Conservation (phyloP, 441 rosid species). For the Capsella rubella region DNA sequence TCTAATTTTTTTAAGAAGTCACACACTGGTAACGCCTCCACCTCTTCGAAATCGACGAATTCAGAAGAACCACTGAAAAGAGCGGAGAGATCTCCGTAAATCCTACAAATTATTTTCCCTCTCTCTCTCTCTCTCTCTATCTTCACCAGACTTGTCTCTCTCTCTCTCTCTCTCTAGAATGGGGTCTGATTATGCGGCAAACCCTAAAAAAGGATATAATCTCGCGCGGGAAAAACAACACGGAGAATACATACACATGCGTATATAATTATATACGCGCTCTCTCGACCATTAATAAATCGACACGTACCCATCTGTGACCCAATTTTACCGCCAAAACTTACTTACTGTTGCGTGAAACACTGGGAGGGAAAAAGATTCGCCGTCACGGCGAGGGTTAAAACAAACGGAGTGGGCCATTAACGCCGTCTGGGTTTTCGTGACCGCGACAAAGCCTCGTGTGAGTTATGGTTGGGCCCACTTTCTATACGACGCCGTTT, state of each 20-base stretch:
- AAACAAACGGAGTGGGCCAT: conserved; percentile 33
- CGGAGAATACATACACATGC: conserved; percentile 44
- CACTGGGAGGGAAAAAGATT: conserved; percentile 48
- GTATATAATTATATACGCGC: conserved; percentile 36
- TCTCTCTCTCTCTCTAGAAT: conserved; percentile 36
- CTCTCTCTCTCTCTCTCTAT: conserved; percentile 33
- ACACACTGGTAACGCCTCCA: conserved; percentile 20
- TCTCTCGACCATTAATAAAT: conserved; percentile 24
- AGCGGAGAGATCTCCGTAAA: conserved; percentile 30
- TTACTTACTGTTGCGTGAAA: conserved; percentile 53
- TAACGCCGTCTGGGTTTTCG: conserved; percentile 35
- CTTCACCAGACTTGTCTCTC: conserved; percentile 34
- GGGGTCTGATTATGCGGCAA: conserved; percentile 43
- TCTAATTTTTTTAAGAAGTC: conserved; percentile 30
- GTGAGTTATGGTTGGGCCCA: conserved; percentile 27
- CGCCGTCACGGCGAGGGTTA: conserved; percentile 50
- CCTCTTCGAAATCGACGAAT: conserved; percentile 21
- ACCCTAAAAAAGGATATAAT: conserved; percentile 49
- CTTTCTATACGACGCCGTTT: background rate
- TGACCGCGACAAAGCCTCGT: conserved; percentile 38
- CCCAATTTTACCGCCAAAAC: conserved; percentile 71
- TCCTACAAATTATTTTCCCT: conserved; percentile 42
- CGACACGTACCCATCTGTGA: conserved; percentile 47
- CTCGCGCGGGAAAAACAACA: conserved; percentile 86
- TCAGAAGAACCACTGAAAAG: conserved; percentile 7